Evolutionary conservation across 2,329 filamentous ascomycete species (phyloP), one percentile per base, ranked within the genome.

Genomic region (Aulographum hederae): DNA sequence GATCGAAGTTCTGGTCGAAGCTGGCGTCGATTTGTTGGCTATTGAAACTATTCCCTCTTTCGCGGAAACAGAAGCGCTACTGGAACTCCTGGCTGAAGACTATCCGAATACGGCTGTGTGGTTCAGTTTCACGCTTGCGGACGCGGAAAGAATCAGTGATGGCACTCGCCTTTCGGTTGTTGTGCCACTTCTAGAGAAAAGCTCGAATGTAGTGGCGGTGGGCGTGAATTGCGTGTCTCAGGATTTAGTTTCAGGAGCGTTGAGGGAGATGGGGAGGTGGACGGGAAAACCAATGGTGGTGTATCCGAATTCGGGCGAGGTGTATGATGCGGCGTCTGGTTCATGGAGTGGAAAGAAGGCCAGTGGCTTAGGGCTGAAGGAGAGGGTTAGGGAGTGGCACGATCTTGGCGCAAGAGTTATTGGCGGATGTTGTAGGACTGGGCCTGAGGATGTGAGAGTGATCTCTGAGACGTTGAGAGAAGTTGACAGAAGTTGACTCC

Each of bases 221-320:
- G 60, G 60, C 1, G 46, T 62, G 34, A 63, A 63, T 36, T 63
- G 60, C 36, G 46, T 60, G 2, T 42, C 52, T 0, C 43, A 53
- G 27, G 41, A 46, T 23, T 30, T 53, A 4, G 53, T 46, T 2
- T 34, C 49, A 1, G 44, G 35, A 10, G 52, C 53, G 4, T 34
- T 61, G 25, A 36, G 44, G 28, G 40, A 40, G 10, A 35, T 61
- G 18, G 37, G 34, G 12, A 34, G 39, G 12, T 30, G 46, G 17
- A 50, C 54, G 14, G 39, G 40, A 18, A 46, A 51, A 30, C 47
- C 51, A 6, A 37, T 59, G 26, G 37, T 56, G 12, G 42, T 47
- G 13, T 63, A 62, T 42, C 57, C 59, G 1, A 63, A 63, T 31
- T 60, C 57, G 3, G 60, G 60, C 3, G 60, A 63, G 41, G 42